Evolutionary conservation across 352 stramenopile species (phyloP), one percentile per base, ranked within the genome.

Genomic region (Pythium plurisporium): DNA sequence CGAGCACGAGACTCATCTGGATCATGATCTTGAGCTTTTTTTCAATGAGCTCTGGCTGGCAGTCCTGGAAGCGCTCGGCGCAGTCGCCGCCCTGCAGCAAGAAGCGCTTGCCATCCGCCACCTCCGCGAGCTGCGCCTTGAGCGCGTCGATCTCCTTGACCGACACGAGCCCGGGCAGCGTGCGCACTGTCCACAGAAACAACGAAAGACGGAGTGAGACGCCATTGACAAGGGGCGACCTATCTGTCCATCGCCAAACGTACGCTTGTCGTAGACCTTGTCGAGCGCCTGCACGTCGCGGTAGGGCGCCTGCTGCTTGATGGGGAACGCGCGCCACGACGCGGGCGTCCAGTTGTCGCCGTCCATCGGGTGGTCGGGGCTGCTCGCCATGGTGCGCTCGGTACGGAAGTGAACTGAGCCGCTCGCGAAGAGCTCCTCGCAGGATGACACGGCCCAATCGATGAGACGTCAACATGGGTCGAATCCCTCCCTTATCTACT

Each of bases 31-130:
- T 91, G 64, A 95, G 73, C 71, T 95, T 96, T 73, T 96, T 94
- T 70, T 94, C 86, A 61, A 96, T 96, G 30, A 90, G 56, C 41
- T 86, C 79, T 1, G 81, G 64, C 56, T 87, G 79, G 62, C 86
- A 97, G 59, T 97, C 90, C 57, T 97, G 86, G 74, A 99, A 99
- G 30, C 87, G 82, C 79, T 99, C 97, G 42, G 97, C 96, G 73
- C 96, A 99, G 81, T 99, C 97, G 15, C 97, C 97, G 40, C 96
- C 97, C 79, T 99, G 98, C 53, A 99, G 76, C 43, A 99, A 69
- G 70, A 99, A 99, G 54, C 95, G 93, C 71, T 99, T 96, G 42
- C 97, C 97, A 52, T 91, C 84, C 20, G 93, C 96, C 17, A 97
- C 96, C 38, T 97, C 87, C 1, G 91, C 94, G 43, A 99, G 65